These are phyloP conservation scores for Aegilops bicornis DNA, from an alignment of 176 grass and related monocot genomes.

Conservation along the genomic window DNA sequence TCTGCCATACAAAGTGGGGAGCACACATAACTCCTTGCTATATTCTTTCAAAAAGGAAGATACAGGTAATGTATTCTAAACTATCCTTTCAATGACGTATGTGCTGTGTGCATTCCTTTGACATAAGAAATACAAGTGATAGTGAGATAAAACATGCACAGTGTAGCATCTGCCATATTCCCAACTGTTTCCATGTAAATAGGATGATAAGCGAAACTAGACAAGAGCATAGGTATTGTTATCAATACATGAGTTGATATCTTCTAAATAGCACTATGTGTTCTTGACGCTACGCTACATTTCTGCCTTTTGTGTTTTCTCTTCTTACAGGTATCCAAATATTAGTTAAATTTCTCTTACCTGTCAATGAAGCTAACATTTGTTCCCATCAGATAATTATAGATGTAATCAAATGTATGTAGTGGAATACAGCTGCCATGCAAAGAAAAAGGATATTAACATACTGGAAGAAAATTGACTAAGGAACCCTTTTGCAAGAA, in stretches of 20 bases:
- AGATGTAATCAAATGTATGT: slow-evolving; percentile 91
- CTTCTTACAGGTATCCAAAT: slow-evolving; percentile 18
- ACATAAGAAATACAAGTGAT: slow-evolving; percentile 4
- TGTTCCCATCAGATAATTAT: slow-evolving; percentile 92
- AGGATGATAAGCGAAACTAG: slow-evolving; percentile 10
- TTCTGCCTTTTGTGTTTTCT: slow-evolving; percentile 8
- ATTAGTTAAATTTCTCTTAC: slow-evolving; percentile 45
- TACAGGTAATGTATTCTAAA: slow-evolving; percentile 3
- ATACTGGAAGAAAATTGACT: slow-evolving; percentile 10
- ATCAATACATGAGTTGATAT: not conserved
- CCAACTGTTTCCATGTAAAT: slow-evolving; percentile 12
- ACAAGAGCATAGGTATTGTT: not conserved
- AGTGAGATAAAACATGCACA: not conserved
- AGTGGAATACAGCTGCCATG: slow-evolving; percentile 91
- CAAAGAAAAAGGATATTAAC: slow-evolving; percentile 37
- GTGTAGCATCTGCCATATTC: slow-evolving; percentile 9
- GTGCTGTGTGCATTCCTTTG: slow-evolving; percentile 17
- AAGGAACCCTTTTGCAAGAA: not conserved
- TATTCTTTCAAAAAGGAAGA: slow-evolving; percentile 13
- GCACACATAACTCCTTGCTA: not conserved
- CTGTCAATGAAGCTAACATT: slow-evolving; percentile 95
- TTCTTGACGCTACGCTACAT: not conserved
- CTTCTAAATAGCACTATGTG: not conserved
- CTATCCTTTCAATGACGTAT: slow-evolving; percentile 7
- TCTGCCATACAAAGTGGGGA: not conserved